Conservation (phyloP, 2,329 filamentous ascomycete species). For the Fusarium dimerum region DNA sequence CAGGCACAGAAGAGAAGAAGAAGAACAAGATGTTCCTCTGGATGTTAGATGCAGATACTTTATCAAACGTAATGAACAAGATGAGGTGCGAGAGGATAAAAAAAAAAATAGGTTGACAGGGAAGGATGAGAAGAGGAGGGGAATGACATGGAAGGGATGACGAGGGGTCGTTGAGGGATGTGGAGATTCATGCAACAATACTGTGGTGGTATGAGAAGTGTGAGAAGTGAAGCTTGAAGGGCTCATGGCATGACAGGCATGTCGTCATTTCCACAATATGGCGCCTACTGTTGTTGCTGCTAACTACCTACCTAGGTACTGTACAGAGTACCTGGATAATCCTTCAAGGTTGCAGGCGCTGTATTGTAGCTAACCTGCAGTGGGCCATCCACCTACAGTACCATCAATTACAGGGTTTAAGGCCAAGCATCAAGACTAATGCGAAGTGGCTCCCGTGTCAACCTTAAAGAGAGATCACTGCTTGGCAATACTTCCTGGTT, state of each 20-base stretch:
- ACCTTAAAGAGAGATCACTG: too few relatives aligned
- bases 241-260: not conserved
- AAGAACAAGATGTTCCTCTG: too few relatives aligned
- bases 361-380: too few relatives aligned
- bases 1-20: too few relatives aligned
- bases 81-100: not conserved
- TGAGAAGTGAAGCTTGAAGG: not conserved
- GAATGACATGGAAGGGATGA: not conserved
- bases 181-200: not conserved
- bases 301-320: too few relatives aligned
- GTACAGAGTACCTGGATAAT: too few relatives aligned
- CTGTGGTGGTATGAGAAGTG: not conserved
- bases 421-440: not conserved
- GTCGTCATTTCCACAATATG: not conserved
- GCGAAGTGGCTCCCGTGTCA: not conserved
- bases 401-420: not conserved
- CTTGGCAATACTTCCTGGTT: not conserved
- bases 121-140: not conserved
- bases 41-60: too few relatives aligned
- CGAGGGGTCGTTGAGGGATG: too few relatives aligned
- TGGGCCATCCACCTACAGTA: too few relatives aligned
- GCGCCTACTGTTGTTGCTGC: too few relatives aligned
- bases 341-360: too few relatives aligned
- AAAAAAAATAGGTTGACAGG: not conserved
- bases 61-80: not conserved